Evolutionary conservation across 2,329 filamentous ascomycete genomes (phyloP), one percentile per base, ranked within the genome.

Genomic region (Xylariales sp.): DNA sequence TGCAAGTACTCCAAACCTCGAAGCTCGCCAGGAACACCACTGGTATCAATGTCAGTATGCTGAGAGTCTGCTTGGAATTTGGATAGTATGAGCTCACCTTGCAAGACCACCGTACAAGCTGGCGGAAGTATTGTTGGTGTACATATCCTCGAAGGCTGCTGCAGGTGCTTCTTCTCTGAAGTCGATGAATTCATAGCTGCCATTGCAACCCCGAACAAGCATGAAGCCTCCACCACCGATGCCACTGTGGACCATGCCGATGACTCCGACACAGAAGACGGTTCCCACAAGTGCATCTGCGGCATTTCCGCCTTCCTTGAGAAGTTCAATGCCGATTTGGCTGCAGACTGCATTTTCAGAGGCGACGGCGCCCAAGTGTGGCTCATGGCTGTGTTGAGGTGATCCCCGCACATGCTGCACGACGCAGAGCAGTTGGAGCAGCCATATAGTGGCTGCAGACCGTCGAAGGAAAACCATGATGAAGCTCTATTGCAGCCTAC

Each of bases 171-270:
- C 87, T 61, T 95, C 89, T 12, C 89, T 74, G 59, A 93, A 95
- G 59, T 95, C 88, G 49, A 95, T 80, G 49, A 80, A 85, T 52
- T 94, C 87, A 55, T 88, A 91, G 12, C 71, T 70, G n/a, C 88
- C 88, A 44, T 87, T 70, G 12, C 78, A 66, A 24, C 79, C 73
- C 35, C 87, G 81, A 4, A 95, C 78, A 4, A 95, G 71, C 74
- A 89, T 86, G 64, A 97, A 97, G 2, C 91, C 91, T 29, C 91
- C 91, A 5, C 91, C 91, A 15, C 87, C 90, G 45, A 96, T 84
- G 12, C 91, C 90, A 29, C 77, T 78, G 59, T 90, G 86, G 52
- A 88, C 86, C 80, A 86, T 86, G 42, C 76, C 83, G 32, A 86
- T 74, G 5, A 86, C 82, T 5, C 86, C 86, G 27, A 89, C 76